These are phyloP conservation scores for Theileria sp. DNA, from an alignment of 169 alveolate species.

Conservation along the genomic window DNA sequence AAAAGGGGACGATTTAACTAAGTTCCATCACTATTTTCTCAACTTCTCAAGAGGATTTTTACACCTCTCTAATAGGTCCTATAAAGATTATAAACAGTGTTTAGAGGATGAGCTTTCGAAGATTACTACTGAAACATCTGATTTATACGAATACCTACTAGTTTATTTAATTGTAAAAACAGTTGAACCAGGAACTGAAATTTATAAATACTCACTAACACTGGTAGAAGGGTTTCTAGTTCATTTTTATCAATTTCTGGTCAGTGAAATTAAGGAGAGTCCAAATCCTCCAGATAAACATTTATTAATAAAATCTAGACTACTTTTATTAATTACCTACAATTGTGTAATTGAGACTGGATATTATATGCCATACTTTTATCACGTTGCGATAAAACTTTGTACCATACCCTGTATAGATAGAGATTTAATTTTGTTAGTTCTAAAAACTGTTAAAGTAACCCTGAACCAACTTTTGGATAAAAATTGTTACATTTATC, in stretches of 20 bases:
- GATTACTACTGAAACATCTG: neutral
- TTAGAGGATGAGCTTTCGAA: constrained; percentile 23
- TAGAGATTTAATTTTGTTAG: constrained; percentile 12
- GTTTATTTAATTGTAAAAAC: constrained; percentile 34
- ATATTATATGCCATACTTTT: constrained; percentile 58
- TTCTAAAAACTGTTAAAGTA: constrained; percentile 35
- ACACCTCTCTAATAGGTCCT: constrained; percentile 34
- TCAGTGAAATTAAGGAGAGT: neutral
- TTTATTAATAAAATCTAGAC: neutral
- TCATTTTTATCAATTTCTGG: neutral
- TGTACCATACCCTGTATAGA: constrained; percentile 9
- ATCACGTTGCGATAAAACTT: constrained; percentile 19
- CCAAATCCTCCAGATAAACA: neutral
- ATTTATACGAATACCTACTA: neutral
- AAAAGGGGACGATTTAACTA: neutral
- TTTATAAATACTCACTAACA: constrained; percentile 30
- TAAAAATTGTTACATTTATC: constrained; percentile 40
- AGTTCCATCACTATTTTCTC: constrained; percentile 29
- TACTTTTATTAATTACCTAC: constrained; percentile 32
- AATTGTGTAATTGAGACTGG: constrained; percentile 44
- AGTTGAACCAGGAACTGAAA: constrained; percentile 25
- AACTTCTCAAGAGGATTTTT: constrained; percentile 22
- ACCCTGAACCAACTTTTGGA: constrained; percentile 32
- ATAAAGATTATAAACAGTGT: constrained; percentile 38
- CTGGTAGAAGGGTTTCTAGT: constrained; percentile 23